These are phyloP conservation scores for Penicillium janthinellum DNA, from an alignment of 2,329 filamentous ascomycete genomes.

Conservation along the genomic window DNA sequence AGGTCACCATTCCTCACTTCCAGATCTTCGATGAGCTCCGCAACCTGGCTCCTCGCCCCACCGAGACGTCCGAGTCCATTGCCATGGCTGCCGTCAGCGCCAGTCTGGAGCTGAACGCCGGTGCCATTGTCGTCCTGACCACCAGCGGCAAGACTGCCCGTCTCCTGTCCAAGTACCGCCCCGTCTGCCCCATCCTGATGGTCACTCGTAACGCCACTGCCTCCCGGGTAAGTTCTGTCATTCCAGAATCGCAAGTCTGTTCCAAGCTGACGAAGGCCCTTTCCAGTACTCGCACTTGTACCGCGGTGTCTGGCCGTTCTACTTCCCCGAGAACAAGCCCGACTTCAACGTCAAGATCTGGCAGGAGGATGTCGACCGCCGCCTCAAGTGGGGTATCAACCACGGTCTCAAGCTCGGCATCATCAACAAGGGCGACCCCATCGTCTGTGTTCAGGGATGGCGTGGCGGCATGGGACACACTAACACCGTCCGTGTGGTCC, in stretches of 20 bases:
- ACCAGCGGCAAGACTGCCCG: conserved; percentile 93
- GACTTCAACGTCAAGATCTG: conserved; percentile 91
- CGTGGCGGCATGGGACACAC: conserved; percentile 69
- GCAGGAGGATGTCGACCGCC: conserved; percentile 98
- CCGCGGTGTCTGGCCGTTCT: conserved; percentile 97
- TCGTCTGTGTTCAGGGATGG: conserved; percentile 70
- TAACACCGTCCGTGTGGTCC: conserved; percentile 61
- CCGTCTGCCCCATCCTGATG: conserved; percentile 99
- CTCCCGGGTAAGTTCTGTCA: conserved; percentile 62
- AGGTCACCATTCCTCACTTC: conserved; percentile 96
- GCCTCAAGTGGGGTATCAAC: conserved; percentile 94
- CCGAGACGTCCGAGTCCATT: conserved; percentile 87
- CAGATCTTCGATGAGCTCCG: conserved; percentile 95
- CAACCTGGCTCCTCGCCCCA: conserved; percentile 77
- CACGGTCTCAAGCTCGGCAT: conserved; percentile 82
- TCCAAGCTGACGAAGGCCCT: conserved; percentile 18
- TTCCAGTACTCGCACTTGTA: conserved; percentile 82
- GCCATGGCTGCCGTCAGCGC: conserved; percentile 96
- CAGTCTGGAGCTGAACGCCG: conserved; percentile 92
- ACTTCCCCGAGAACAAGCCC: conserved; percentile 89
- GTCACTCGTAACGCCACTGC: conserved; percentile 84
- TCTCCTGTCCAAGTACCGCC: conserved; percentile 96
- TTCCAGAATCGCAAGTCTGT: not conserved
- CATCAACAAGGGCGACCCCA: conserved; percentile 73
- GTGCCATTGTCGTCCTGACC: conserved; percentile 92